Evolutionary conservation across 225 moss, liverwort and hornwort species (phyloP), one percentile per base, ranked within the genome.

Genomic region (Sphagnum contortum): DNA sequence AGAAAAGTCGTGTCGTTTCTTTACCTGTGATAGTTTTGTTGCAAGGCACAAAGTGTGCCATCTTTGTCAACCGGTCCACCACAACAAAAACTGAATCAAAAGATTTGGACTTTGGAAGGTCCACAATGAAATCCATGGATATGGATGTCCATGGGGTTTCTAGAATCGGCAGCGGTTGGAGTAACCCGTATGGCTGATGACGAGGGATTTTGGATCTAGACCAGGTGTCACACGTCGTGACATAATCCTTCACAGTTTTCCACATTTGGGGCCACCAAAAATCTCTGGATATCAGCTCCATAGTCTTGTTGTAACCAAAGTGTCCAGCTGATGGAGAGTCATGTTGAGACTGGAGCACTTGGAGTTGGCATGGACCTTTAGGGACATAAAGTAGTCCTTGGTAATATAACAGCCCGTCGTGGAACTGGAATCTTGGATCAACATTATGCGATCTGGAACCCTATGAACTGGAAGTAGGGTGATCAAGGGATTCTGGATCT

Each of bases 201-300:
- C 60, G 51, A 48, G 48, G 61, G 53, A 52, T 53, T 4, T 69
- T 69, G 7, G 4, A 48, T 12, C 2, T 50, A 5, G 50, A 62
- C 8, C 60, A 62, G 14, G 51, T n/a, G 45, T 60, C 5, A 12
- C 69, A 69, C 47, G 29, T 49, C 1, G 45, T 12, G 3, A 69
- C 60, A 54, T 49, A 61, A 0, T 47, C 48, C 61, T 69, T 61
- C 2, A 69, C 60, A 29, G 2, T 5, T 7, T 48, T 59, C 45
- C 50, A 54, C 69, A 61, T 69, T 59, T 61, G 11, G 5, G 69
- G 69, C 60, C 69, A 61, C 61, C 11, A 50, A 61, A 50, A 60
- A 45, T 51, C 66, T 50, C 9, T 49, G 47, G 49, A 69, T 48
- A 60, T 54, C 8, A 69, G 51, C 5, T 69, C 5, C 12, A 60